A percentile compares a stretch with the other conserved stretches of the same genome.
Evolutionary conservation across 768 basidiomycete genomes (phyloP).

Genomic region (Tricholoma bakamatsutake): DNA sequence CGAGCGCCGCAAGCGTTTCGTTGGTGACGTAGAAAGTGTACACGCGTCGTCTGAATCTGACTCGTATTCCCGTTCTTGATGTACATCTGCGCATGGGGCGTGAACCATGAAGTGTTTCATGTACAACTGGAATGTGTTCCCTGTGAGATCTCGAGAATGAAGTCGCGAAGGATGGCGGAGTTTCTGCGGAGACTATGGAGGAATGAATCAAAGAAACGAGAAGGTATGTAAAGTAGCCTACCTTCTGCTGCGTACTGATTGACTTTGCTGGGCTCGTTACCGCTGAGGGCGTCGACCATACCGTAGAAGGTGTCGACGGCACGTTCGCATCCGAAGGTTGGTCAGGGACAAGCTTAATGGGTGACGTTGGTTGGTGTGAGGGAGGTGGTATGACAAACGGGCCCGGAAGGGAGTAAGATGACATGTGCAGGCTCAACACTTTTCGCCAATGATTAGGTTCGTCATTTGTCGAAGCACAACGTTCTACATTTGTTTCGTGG

Average conservation of each 20-base stretch:
- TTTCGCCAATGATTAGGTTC: constrained; percentile 52
- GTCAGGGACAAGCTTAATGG: constrained; percentile 1
- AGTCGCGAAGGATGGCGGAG: constrained; percentile 72
- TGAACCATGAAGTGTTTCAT: constrained; percentile 77
- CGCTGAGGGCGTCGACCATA: constrained; percentile 11
- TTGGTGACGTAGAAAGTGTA: constrained; percentile 6
- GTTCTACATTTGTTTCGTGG: constrained; percentile 23
- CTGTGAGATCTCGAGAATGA: constrained; percentile 60
- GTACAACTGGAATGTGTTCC: constrained; percentile 69
- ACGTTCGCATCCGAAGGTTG: constrained; percentile 6
- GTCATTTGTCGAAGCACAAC: constrained; percentile 46
- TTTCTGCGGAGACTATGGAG: constrained; percentile 32
- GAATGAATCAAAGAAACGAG: not conserved
- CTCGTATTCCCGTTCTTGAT: constrained; percentile 8
- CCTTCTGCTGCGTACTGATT: constrained; percentile 7
- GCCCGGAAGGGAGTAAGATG: constrained; percentile 39
- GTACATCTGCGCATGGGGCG: constrained; percentile 21
- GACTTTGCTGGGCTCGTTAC: constrained; percentile 25
- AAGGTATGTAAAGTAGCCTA: not conserved
- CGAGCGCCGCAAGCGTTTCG: constrained; percentile 2
- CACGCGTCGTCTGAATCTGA: constrained; percentile 7
- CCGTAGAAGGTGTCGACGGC: constrained; percentile 18
- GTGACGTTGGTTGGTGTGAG: constrained; percentile 8
- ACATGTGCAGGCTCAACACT: constrained; percentile 48
- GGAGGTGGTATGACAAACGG: constrained; percentile 45